Conservation (phyloP, 495 filamentous ascomycete species). For the Penicillium maclennaniae region DNA sequence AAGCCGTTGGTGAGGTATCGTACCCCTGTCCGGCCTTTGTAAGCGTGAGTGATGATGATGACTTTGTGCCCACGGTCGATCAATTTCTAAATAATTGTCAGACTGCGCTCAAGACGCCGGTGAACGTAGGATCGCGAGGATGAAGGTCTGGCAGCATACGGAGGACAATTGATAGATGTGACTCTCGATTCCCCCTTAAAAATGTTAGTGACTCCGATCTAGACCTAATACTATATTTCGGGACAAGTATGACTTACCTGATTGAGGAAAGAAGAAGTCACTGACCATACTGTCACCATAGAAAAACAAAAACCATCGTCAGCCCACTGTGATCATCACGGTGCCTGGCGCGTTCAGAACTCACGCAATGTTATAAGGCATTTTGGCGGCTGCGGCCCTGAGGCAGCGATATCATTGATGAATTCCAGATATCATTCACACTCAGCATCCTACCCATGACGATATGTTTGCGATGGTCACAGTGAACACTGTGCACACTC, state of each 20-base stretch:
- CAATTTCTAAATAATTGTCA: slow-evolving; percentile 57
- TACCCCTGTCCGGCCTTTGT: slow-evolving; percentile 85
- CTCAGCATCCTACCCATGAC: slow-evolving; percentile 18
- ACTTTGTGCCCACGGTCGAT: slow-evolving; percentile 97
- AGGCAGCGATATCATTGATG: slow-evolving; percentile 1
- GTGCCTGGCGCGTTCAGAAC: slow-evolving; percentile 19
- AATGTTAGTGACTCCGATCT: slow-evolving; percentile 12
- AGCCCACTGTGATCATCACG: neutral
- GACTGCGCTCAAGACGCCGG: slow-evolving; percentile 1
- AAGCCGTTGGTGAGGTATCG: slow-evolving; percentile 96
- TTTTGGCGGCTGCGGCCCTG: slow-evolving; percentile 34
- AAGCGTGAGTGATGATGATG: slow-evolving; percentile 96
- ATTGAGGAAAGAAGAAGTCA: slow-evolving; percentile 98
- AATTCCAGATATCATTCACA: neutral
- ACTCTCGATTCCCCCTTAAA: slow-evolving; percentile 80
- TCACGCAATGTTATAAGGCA: slow-evolving; percentile 71
- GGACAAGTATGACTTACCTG: slow-evolving; percentile 47
- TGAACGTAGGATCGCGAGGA: neutral
- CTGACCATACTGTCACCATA: slow-evolving; percentile 72
- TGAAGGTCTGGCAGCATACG: slow-evolving; percentile 24
- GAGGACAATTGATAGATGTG: slow-evolving; percentile 97
- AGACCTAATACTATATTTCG: too few relatives aligned
- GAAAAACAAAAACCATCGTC: neutral
- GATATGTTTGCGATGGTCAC: neutral
- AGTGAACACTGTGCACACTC: neutral